A percentile compares a stretch with the other conserved stretches of the same genome.
phyloP scores from a whole-genome alignment of 2,329 filamentous ascomycete species.

The Fusarium hostae region DNA sequence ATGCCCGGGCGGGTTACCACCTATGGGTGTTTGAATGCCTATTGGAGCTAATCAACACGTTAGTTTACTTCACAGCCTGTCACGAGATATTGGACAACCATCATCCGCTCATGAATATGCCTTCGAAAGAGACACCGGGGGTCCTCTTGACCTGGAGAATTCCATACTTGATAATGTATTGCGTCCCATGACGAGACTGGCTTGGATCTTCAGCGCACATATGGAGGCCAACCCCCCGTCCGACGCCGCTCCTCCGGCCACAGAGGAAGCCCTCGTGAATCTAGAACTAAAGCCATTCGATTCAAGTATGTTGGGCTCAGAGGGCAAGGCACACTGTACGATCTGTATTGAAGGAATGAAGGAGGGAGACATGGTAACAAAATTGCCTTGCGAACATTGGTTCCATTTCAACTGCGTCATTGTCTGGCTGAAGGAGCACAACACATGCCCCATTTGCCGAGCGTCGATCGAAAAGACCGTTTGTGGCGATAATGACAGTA shows the following conservation, averaged over 20 bases:
- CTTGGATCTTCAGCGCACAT: no score
- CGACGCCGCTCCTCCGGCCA: conserved; percentile 84
- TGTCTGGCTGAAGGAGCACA: conserved; percentile 88
- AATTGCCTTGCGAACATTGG: conserved; percentile 91
- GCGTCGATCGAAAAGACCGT: conserved; percentile 64
- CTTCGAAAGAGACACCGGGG: conserved; percentile 36
- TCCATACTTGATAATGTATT: no score
- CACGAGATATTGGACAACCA: conserved; percentile 55
- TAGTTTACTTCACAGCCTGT: conserved; percentile 60
- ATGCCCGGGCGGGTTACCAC: conserved; percentile 24
- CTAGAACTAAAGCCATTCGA: conserved; percentile 78
- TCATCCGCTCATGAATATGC: conserved; percentile 7
- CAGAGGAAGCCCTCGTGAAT: conserved; percentile 76
- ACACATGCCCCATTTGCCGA: conserved; percentile 89
- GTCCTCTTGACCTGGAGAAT: no score
- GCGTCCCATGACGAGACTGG: no score
- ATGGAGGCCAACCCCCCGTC: no score
- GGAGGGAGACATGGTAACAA: conserved; percentile 76
- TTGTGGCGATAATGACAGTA: no score
- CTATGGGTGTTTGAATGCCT: no score
- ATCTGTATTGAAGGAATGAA: conserved; percentile 92
- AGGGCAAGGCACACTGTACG: conserved; percentile 83
- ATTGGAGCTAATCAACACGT: conserved; percentile 42
- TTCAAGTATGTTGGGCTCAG: conserved; percentile 72
- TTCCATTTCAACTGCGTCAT: conserved; percentile 87